Base-by-base conservation (phyloP, 208 protist genomes). In the Tritrichomonas foetus region DNA sequence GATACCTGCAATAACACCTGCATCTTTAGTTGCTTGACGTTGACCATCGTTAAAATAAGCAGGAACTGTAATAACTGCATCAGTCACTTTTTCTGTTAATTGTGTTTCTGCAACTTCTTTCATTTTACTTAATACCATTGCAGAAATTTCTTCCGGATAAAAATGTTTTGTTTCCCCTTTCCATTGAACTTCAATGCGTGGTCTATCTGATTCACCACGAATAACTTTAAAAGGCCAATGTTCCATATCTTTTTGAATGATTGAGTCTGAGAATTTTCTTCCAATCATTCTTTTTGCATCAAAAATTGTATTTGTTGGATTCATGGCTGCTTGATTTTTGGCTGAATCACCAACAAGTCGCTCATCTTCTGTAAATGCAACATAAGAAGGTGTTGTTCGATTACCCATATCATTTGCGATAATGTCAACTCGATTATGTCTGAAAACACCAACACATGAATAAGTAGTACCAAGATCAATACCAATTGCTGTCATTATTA, bases 321-420 rank as follows among this genome's bases (percentile, higher is more conserved):
- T 98, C 25, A 97, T 94, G 39, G 96, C 95, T 22, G 96, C 96
- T 96, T 98, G 97, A 95, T 98, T 97, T 95, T 98, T 98, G 47
- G 97, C 97, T 22, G 97, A 97, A 72, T 98, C 97, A 69, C 97
- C 97, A 84, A 98, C 95, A 27, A 98, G 95, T 72, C 97, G 95
- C 94, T 98, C 97, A 36, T 93, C 94, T 0, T 97, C 97, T 33
- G 96, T 97, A 95, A 98, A 98, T 20, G 98, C 97, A 16, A 98
- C 98, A 93, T 97, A 98, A 36, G 97, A 98, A 55, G 98, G 98
- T 30, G 95, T 97, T 33, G 96, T 97, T 74, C 98, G 97, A 96
- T 99, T 99, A 95, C 99, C 99, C 69, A 98, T 97, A 84, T 99
- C 98, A 95, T 99, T 96, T 95, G 93, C 97, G 95, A 57, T 96